Percentiles rank a stretch among this genome's conserved stretches.
Evolutionary conservation across 1,284 basidiomycete species (phyloP).

Genomic region (Marasmius fiardii): DNA sequence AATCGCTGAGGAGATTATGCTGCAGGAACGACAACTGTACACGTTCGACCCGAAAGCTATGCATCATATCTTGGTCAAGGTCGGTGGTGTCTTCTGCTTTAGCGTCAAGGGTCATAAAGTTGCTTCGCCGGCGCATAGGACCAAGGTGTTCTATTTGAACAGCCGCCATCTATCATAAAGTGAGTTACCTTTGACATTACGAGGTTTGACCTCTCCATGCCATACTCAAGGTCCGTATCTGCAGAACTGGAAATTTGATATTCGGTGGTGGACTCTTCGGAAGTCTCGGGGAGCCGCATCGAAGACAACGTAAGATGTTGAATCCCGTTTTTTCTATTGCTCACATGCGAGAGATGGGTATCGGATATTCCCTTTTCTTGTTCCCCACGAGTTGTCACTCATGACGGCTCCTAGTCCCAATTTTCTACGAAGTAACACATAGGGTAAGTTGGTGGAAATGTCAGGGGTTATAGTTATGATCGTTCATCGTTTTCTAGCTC

Average conservation of each 20-base stretch:
- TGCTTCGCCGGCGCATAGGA: not conserved
- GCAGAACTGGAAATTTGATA: not conserved
- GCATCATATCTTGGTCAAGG: slow-evolving; percentile 31
- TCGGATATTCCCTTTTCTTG: slow-evolving; percentile 1
- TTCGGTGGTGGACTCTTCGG: slow-evolving; percentile 6
- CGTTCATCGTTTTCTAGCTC: not conserved
- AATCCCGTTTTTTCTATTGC: slow-evolving; percentile 13
- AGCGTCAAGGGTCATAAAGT: not conserved
- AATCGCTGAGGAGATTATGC: too few relatives aligned
- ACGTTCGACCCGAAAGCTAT: slow-evolving; percentile 30
- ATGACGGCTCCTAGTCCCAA: slow-evolving; percentile 5
- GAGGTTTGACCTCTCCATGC: not conserved
- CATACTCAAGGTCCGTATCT: not conserved
- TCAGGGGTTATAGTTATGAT: too few relatives aligned
- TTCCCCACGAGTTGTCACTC: not conserved
- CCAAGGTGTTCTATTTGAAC: slow-evolving; percentile 1
- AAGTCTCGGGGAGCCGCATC: slow-evolving; percentile 8
- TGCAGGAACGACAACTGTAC: slow-evolving; percentile 23
- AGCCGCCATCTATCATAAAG: slow-evolving; percentile 1
- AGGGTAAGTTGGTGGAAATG: not conserved
- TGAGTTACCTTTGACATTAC: not conserved
- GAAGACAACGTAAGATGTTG: slow-evolving; percentile 12
- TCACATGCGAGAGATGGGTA: slow-evolving; percentile 13
- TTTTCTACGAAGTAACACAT: slow-evolving; percentile 6
- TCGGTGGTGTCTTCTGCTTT: not conserved